Evolutionary conservation across 345 rosid species (phyloP), one percentile per base, ranked within the genome.

Genomic region (Linum trigynum): DNA sequence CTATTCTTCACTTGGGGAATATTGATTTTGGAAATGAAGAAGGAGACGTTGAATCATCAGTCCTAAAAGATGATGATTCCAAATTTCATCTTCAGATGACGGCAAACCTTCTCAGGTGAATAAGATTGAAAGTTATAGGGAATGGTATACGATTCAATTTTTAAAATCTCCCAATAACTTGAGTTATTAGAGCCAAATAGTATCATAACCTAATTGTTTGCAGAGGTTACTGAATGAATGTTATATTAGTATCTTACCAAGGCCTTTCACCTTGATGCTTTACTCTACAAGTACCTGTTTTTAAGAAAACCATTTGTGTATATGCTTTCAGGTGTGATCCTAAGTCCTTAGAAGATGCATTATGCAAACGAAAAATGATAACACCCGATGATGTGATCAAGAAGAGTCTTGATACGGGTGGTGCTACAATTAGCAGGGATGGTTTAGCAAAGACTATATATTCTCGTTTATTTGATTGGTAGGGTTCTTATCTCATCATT

Each of bases 1-100:
- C 92, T 39, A 91, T 91, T 69, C 98, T 91, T 75, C 98, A 91
- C 76, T 92, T 91, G 48, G 96, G 98, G 43, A 91, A 91, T 53
- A 75, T 91, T 61, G 82, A 79, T 65, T 91, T 91, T 79, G 70
- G 76, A 35, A 83, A 72, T 70, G 89, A 74, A 59, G 89, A 74
- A 61, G 89, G 81, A 60, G 95, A 89, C 42, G 77, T 63, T 67
- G 96, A 91, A 72, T 79, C 90, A 16, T 80, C 98, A 10, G 78
- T 78, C 16, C 61, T 89, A 65, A 81, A 82, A 78, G 88, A 86
- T 59, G 82, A 83, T 7, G 68, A 75, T 64, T 82, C 95, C 58
- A 83, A 67, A 64, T 86, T 86, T 69, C 96, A 92, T 82, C 91
- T 87, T 69, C 76, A 82, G 65, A 86, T 81, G 84, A 82, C 95